These are phyloP conservation scores for Blastomyces parvus DNA, from an alignment of 2,329 filamentous ascomycete genomes.

Conservation along the genomic window DNA sequence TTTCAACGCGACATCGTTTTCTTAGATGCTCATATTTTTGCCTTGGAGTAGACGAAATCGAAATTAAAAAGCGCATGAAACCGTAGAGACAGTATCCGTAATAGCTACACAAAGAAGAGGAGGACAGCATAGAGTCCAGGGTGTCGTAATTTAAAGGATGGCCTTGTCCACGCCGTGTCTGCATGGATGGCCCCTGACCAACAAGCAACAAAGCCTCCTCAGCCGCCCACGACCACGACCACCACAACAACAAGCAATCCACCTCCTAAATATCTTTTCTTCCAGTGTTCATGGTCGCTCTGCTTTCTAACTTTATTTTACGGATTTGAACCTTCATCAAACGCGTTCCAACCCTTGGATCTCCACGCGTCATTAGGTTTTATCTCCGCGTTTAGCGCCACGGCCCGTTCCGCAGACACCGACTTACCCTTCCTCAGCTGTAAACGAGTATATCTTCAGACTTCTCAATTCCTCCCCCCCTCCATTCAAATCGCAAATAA, in stretches of 20 bases:
- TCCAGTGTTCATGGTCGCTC: background rate
- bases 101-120: background rate
- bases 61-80: background rate
- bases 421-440: background rate
- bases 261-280: background rate
- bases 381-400: constrained; percentile 2
- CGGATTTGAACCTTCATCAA: background rate
- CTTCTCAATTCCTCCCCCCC: background rate
- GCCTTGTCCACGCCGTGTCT: background rate
- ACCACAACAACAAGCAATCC: background rate
- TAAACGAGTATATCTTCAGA: too few species aligned
- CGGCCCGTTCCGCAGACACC: background rate
- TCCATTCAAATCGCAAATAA: background rate
- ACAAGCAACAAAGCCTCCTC: background rate
- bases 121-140: background rate
- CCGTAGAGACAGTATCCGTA: background rate
- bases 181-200: constrained; percentile 1
- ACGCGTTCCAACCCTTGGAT: background rate
- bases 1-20: constrained; percentile 11
- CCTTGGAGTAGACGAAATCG: constrained; percentile 5
- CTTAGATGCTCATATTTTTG: constrained; percentile 17
- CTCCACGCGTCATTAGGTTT: background rate
- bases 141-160: background rate
- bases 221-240: background rate
- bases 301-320: background rate